Evolutionary conservation across 768 basidiomycete species (phyloP).

Genomic region (Pulveroboletus sp.): DNA sequence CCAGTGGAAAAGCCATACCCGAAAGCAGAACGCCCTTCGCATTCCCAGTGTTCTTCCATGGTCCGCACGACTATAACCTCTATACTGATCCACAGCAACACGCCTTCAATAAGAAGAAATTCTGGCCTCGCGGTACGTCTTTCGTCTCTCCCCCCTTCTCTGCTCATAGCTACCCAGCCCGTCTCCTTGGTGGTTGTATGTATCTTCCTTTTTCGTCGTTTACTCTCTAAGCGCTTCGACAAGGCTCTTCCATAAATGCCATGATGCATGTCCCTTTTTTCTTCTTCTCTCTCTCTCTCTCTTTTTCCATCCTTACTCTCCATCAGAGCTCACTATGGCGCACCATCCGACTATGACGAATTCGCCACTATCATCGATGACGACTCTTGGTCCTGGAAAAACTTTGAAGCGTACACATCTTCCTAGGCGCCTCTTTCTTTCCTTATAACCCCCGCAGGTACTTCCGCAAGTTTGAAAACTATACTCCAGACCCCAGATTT

Average conservation of each 20-base stretch:
- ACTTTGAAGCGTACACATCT: slow-evolving; percentile 42
- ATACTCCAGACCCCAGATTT: slow-evolving; percentile 44
- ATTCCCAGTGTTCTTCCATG: slow-evolving; percentile 38
- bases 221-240: not conserved
- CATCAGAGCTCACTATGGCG: slow-evolving; percentile 49
- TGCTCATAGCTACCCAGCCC: slow-evolving; percentile 38
- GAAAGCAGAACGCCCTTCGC: slow-evolving; percentile 43
- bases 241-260: slow-evolving; percentile 65
- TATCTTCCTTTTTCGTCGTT: slow-evolving; percentile 3
- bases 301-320: slow-evolving; percentile 6
- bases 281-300: too few relatives aligned
- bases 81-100: slow-evolving; percentile 53
- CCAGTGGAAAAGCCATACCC: slow-evolving; percentile 41
- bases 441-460: slow-evolving; percentile 41
- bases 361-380: slow-evolving; percentile 54
- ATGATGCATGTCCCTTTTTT: slow-evolving; percentile 31
- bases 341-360: slow-evolving; percentile 66
- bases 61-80: slow-evolving; percentile 48
- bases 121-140: slow-evolving; percentile 61
- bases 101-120: slow-evolving; percentile 43
- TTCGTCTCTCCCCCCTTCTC: not conserved
- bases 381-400: slow-evolving; percentile 50
- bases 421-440: not conserved
- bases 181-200: slow-evolving; percentile 71
- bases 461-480: slow-evolving; percentile 65